Percentiles rank a stretch among this genome's conserved stretches.
These are phyloP conservation scores for Mycena metata DNA, from an alignment of 768 basidiomycete genomes.

Conservation along the genomic window DNA sequence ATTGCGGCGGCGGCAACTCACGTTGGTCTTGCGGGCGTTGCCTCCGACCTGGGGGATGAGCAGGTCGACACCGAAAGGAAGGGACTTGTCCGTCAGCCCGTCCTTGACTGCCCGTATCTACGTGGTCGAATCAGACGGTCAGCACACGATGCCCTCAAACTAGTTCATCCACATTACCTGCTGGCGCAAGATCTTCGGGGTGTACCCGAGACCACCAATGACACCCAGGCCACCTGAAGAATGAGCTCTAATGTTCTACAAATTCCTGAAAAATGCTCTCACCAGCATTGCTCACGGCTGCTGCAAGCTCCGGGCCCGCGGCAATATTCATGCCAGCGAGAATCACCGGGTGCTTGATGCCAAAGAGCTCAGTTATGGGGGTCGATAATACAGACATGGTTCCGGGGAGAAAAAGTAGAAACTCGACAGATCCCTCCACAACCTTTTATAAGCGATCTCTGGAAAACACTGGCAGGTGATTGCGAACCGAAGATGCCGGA, in stretches of 20 bases:
- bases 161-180: slow-evolving; percentile 65
- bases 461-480: background rate
- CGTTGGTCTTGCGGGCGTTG: slow-evolving; percentile 93
- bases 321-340: slow-evolving; percentile 77
- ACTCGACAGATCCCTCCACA: background rate
- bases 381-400: slow-evolving; percentile 79
- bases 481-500: slow-evolving; percentile 2
- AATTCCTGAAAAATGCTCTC: background rate
- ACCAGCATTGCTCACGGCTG: slow-evolving; percentile 95
- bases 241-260: slow-evolving; percentile 61
- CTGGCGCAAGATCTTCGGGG: slow-evolving; percentile 83
- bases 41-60: slow-evolving; percentile 92
- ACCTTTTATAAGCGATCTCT: background rate
- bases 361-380: slow-evolving; percentile 90
- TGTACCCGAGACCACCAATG: slow-evolving; percentile 92
- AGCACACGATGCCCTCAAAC: slow-evolving; percentile 27
- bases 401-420: slow-evolving; percentile 14
- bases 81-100: slow-evolving; percentile 78
- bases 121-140: slow-evolving; percentile 23
- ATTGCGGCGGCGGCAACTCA: slow-evolving; percentile 49
- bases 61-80: slow-evolving; percentile 93
- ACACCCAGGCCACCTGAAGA: slow-evolving; percentile 89
- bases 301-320: slow-evolving; percentile 81
- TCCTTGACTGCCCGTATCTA: slow-evolving; percentile 84
- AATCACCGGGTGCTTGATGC: slow-evolving; percentile 89